These are phyloP conservation scores for Daphne laureola DNA, from an alignment of 441 rosid species.

Conservation along the genomic window DNA sequence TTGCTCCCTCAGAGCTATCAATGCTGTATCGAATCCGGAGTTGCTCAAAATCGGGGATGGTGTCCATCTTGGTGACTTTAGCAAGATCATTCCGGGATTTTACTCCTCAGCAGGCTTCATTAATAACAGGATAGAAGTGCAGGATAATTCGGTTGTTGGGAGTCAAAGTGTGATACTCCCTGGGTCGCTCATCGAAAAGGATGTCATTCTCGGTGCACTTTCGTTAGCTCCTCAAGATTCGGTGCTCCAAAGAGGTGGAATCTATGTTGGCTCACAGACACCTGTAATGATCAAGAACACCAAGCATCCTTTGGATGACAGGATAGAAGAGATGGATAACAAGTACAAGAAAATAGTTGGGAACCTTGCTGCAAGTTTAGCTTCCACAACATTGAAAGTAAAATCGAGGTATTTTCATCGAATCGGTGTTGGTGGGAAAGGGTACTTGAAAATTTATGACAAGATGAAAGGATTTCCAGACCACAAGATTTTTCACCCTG, in stretches of 20 bases:
- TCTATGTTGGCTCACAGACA: conserved; percentile 52
- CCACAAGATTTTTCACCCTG: conserved; percentile 44
- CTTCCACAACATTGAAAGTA: conserved; percentile 58
- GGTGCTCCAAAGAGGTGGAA: conserved; percentile 47
- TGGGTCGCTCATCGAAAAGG: conserved; percentile 36
- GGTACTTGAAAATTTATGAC: conserved; percentile 39
- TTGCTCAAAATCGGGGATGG: conserved; percentile 43
- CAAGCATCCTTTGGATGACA: conserved; percentile 52
- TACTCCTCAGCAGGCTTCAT: conserved; percentile 34
- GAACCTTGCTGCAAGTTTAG: conserved; percentile 52
- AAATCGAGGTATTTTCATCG: conserved; percentile 64
- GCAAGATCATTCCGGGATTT: conserved; percentile 44
- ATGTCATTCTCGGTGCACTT: conserved; percentile 63
- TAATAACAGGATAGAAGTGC: conserved; percentile 33
- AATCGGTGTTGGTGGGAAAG: conserved; percentile 55
- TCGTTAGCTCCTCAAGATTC: conserved; percentile 57
- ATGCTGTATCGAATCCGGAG: conserved; percentile 49
- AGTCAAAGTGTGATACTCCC: conserved; percentile 65
- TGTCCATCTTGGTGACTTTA: conserved; percentile 68
- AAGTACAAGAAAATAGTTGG: conserved; percentile 61
- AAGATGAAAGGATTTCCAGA: conserved; percentile 37
- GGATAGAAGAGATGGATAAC: conserved; percentile 69
- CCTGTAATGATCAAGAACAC: conserved; percentile 64
- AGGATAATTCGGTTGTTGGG: conserved; percentile 58
- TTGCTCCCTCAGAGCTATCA: conserved; percentile 66